Conservation (phyloP, 1,139 yeast species). For the Geotrichum citri-aurantii region DNA sequence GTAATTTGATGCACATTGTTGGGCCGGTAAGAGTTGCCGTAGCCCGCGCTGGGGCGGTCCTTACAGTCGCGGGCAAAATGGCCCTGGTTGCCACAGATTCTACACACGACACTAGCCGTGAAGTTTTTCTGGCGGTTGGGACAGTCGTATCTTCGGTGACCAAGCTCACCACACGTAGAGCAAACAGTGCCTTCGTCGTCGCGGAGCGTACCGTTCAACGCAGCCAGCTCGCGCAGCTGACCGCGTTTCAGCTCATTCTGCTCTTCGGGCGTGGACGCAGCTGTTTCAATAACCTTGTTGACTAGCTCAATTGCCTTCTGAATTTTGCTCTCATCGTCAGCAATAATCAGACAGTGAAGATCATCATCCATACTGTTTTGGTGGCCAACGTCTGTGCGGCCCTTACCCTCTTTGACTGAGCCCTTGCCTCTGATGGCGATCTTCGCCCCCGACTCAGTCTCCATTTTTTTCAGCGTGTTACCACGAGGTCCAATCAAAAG, state of each 20-base stretch:
- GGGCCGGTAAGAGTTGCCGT: slow-evolving; percentile 21
- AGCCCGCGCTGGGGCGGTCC: slow-evolving; percentile 28
- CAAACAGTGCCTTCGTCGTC: slow-evolving; percentile 72
- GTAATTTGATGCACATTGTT: slow-evolving; percentile 21
- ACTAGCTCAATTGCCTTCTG: slow-evolving; percentile 70
- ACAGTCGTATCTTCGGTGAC: slow-evolving; percentile 59
- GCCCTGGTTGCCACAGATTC: slow-evolving; percentile 73
- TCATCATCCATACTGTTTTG: slow-evolving; percentile 60
- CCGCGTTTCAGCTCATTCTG: slow-evolving; percentile 88
- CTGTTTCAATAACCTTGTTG: slow-evolving; percentile 72
- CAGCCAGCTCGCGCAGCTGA: slow-evolving; percentile 87
- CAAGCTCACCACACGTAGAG: slow-evolving; percentile 52
- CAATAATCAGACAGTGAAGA: slow-evolving; percentile 79
- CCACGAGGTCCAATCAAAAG: slow-evolving; percentile 93
- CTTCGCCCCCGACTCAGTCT: slow-evolving; percentile 76
- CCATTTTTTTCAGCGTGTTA: slow-evolving; percentile 73
- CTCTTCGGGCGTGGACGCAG: slow-evolving; percentile 81
- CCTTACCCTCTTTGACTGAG: slow-evolving; percentile 87
- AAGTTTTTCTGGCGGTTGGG: slow-evolving; percentile 47
- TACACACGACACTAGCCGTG: slow-evolving; percentile 61
- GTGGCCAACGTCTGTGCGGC: slow-evolving; percentile 44
- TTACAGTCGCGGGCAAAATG: slow-evolving; percentile 88
- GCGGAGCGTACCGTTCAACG: slow-evolving; percentile 86
- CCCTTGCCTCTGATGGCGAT: slow-evolving; percentile 91
- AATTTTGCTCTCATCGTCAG: slow-evolving; percentile 74